phyloP scores from a whole-genome alignment of 176 grass and related monocot genomes.

The Saccharum officinarum region DNA sequence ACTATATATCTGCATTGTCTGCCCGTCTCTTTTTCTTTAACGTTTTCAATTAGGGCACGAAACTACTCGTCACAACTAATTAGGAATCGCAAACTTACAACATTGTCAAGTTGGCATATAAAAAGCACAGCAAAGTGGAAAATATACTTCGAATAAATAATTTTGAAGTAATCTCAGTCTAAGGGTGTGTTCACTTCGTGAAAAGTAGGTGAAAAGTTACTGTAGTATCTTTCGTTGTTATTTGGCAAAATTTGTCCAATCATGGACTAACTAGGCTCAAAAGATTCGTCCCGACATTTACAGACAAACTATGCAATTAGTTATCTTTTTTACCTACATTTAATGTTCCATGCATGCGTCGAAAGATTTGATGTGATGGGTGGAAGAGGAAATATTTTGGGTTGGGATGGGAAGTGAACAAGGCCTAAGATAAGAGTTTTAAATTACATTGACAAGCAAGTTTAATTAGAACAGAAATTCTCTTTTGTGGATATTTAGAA shows the following conservation, averaged over 20 bases:
- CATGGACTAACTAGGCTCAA: no score
- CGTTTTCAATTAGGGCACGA: neutral
- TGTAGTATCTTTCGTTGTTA: no score
- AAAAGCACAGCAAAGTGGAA: neutral
- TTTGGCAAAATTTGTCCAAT: no score
- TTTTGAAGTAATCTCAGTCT: neutral
- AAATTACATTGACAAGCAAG: neutral
- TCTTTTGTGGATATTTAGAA: neutral
- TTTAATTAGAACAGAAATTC: neutral
- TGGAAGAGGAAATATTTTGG: no score
- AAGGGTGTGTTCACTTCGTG: no score
- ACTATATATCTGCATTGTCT: neutral
- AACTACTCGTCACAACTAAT: neutral
- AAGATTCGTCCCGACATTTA: no score
- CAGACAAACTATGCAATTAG: no score
- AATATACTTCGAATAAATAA: neutral
- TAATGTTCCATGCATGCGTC: no score
- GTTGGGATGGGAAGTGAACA: no score
- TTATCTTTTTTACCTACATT: no score
- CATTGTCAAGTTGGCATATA: neutral
- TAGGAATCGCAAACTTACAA: neutral
- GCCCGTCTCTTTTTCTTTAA: neutral
- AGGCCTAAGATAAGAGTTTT: neutral
- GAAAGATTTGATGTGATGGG: no score
- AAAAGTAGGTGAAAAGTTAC: no score